A percentile compares a stretch with the other conserved stretches of the same genome.
Evolutionary conservation across 768 basidiomycete species (phyloP).

Genomic region (Lactarius vividus): DNA sequence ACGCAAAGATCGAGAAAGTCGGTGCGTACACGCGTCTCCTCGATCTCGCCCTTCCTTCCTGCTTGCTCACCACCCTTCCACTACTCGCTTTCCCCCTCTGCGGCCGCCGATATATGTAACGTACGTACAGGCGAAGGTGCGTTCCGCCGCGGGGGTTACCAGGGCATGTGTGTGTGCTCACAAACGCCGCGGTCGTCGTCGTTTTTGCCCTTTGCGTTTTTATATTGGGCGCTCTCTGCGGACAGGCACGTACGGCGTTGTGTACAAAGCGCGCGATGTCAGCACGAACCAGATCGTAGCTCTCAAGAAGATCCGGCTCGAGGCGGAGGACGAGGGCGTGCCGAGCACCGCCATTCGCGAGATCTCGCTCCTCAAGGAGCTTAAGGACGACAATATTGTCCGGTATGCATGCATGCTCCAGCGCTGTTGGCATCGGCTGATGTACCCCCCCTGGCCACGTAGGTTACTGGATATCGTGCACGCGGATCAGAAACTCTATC

Average conservation of each 20-base stretch:
- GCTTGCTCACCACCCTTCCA: too few species aligned
- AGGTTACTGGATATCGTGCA: conserved; percentile 97
- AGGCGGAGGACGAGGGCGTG: conserved; percentile 98
- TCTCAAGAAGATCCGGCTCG: conserved; percentile 96
- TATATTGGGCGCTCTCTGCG: neutral
- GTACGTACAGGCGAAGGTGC: conserved; percentile 48
- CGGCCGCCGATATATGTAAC: neutral
- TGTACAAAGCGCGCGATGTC: conserved; percentile 92
- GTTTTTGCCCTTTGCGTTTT: neutral
- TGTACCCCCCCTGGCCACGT: neutral
- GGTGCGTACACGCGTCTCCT: conserved; percentile 56
- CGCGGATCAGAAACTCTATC: conserved; percentile 93
- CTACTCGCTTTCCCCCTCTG: too few species aligned
- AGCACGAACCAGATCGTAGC: conserved; percentile 83
- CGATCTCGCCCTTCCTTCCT: neutral
- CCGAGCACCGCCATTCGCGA: conserved; percentile 98
- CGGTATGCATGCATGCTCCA: conserved; percentile 49
- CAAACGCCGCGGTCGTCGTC: neutral
- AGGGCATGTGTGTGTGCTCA: neutral
- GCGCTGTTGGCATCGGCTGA: neutral
- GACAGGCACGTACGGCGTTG: conserved; percentile 95
- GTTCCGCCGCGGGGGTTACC: neutral
- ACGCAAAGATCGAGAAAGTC: conserved; percentile 97
- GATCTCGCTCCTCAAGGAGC: conserved; percentile 94
- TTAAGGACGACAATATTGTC: conserved; percentile 95